Evolutionary conservation across 2,329 filamentous ascomycete genomes (phyloP), one percentile per base, ranked within the genome.

Genomic region (Aureobasidium sp.): DNA sequence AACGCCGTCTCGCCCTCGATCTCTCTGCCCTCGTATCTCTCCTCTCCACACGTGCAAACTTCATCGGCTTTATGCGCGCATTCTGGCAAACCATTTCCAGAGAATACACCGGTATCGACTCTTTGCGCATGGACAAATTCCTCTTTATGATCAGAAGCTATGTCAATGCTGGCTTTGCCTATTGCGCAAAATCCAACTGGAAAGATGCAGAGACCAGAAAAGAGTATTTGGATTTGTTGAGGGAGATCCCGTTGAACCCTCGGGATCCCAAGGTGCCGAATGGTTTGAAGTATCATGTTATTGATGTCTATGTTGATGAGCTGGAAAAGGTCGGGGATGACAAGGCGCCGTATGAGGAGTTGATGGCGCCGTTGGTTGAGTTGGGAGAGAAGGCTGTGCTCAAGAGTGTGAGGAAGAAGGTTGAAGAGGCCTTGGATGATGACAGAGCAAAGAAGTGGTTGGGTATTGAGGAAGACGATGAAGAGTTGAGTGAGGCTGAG

Each of bases 291-390:
- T 86, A 96, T 73, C 94, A 99, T 75, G 83, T 92, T 15, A 75
- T 96, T 65, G 94, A 99, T 77, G 83, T 97, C 59, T 97, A 89
- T 85, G 83, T 96, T 9, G 94, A 97, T 73, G 92, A 97, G 80
- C 75, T 92, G 68, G 89, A 92, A 74, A 87, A 86, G 70, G 83
- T 85, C 37, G 83, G 86, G 59, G 78, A 82, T 39, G 83, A 86
- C 59, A 78, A 83, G 39, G 69, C 72, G 59, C 72, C 70, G 42
- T 68, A 87, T 29, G 76, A 80, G 61, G 71, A 69, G 36, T 65
- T 90, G 58, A 77, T 85, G 30, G 73, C 73, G 64, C 77, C 86
- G 37, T 77, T 90, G 36, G 79, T 82, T 71, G 77, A 71, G 52
- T 73, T 90, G 69, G 78, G 78, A 50, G 76, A 78, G 67, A 75